phyloP scores from a whole-genome alignment of 352 stramenopile genomes.

The Phytopythium cucurbitacearum region DNA sequence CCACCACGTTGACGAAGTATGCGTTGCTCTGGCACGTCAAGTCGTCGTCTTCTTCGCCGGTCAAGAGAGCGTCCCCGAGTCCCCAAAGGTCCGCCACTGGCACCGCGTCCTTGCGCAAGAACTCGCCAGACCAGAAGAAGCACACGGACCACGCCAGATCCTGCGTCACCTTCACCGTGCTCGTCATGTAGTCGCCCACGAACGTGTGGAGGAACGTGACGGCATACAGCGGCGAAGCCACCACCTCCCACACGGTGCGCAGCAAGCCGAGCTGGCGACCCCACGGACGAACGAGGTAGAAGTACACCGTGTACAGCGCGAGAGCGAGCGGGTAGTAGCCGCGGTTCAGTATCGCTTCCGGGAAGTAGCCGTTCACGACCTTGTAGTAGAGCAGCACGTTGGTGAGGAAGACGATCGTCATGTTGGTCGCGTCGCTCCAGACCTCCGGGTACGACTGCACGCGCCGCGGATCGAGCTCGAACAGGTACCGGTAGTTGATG shows the following conservation, averaged over 20 bases:
- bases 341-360: conserved; percentile 70
- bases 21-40: conserved; percentile 57
- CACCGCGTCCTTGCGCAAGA: conserved; percentile 65
- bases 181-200: conserved; percentile 84
- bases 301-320: conserved; percentile 92
- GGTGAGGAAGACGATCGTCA: conserved; percentile 94
- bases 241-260: conserved; percentile 83
- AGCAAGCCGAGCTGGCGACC: conserved; percentile 81
- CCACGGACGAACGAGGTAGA: conserved; percentile 89
- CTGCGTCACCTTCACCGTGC: conserved; percentile 79
- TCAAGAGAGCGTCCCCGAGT: neutral
- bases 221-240: conserved; percentile 88
- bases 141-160: conserved; percentile 93
- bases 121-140: conserved; percentile 95
- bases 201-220: conserved; percentile 95
- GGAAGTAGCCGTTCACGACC: conserved; percentile 86
- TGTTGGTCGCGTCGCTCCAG: conserved; percentile 95
- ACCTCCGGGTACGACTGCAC: conserved; percentile 75
- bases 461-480: conserved; percentile 89
- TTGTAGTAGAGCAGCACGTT: conserved; percentile 98
- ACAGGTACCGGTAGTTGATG: conserved; percentile 96
- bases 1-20: conserved; percentile 93
- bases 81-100: conserved; percentile 9
- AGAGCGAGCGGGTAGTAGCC: conserved; percentile 92
- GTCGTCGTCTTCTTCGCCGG: conserved; percentile 9